Evolutionary conservation across 306 rosid genomes (phyloP), one percentile per base, ranked within the genome.

Genomic region (Dicorynia guianensis): DNA sequence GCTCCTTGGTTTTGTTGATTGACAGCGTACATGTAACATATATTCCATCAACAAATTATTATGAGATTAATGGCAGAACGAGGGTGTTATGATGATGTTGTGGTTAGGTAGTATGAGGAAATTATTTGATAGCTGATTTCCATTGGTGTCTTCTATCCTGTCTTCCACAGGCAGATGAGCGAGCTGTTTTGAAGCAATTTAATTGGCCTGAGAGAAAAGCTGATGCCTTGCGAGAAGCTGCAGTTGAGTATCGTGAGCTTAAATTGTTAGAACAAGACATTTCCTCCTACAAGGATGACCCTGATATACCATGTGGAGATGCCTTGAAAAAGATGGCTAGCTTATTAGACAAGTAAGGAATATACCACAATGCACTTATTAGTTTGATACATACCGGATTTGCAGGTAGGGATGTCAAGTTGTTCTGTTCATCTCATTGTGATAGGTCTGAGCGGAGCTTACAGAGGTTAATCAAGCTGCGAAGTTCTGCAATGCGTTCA

Each of bases 201-300:
- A 89, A 93, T 72, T 93, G 98, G 98, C 98, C 98, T 0, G 98
- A 93, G 93, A 89, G 78, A 75, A 93, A 89, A 88, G 98, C 97
- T 3, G 98, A 91, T 84, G 89, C 98, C 77, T 77, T 91, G 88
- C 84, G 94, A 85, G 98, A 93, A 79, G 97, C 98, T 33, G 97
- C 96, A 46, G 82, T 93, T 63, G 98, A 91, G 82, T 93, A 88
- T 81, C 94, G 96, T 1, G 97, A 84, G 36, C 88, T 93, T 58
- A 91, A 89, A 77, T 75, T 84, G 84, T 69, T 93, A 66, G 93
- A 89, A 81, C 86, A 75, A 53, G 96, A 93, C 78, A 84, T 93
- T 62, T 87, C 91, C 34, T 85, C 88, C 0, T 89, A 75, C 79
- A 83, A 85, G 87, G 94, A 93, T 85, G 94, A 93, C 68, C 84